phyloP scores from a whole-genome alignment of 1,284 basidiomycete genomes.

The Phylloporus gajari region DNA sequence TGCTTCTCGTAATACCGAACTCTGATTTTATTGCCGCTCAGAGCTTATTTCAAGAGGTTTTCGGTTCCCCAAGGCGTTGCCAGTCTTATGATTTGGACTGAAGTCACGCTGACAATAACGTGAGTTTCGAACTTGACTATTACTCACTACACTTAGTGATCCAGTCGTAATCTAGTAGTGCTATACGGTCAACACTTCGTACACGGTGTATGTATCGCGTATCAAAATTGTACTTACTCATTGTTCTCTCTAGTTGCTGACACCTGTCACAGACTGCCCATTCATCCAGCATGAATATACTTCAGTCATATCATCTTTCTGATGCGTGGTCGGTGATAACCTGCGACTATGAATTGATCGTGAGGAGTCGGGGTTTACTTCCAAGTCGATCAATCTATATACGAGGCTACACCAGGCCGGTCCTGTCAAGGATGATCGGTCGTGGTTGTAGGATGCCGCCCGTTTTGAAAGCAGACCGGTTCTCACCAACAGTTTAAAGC shows the following conservation, averaged over 20 bases:
- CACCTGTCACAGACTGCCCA: background rate
- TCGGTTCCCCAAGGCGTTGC: too few relatives aligned
- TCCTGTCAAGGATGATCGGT: slow-evolving; percentile 18
- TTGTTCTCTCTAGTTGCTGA: background rate
- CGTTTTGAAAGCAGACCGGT: slow-evolving; percentile 32
- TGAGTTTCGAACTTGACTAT: too few relatives aligned
- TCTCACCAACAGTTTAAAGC: slow-evolving; percentile 23
- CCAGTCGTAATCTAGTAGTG: too few relatives aligned
- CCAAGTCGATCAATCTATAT: background rate
- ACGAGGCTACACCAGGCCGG: background rate
- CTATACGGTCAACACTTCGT: background rate
- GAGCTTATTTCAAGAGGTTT: too few relatives aligned
- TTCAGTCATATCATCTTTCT: background rate
- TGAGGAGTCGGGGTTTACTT: slow-evolving; percentile 8
- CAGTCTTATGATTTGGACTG: background rate
- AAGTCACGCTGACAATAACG: background rate
- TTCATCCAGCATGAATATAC: background rate
- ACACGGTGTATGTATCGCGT: background rate
- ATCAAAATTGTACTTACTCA: background rate
- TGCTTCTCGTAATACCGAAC: too few relatives aligned
- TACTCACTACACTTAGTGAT: background rate
- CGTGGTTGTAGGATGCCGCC: background rate
- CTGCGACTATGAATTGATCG: background rate
- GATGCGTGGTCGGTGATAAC: background rate
- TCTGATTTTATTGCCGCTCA: too few relatives aligned